Conservation (phyloP, 352 stramenopile genomes). For the Thraustochytrium striatum region DNA sequence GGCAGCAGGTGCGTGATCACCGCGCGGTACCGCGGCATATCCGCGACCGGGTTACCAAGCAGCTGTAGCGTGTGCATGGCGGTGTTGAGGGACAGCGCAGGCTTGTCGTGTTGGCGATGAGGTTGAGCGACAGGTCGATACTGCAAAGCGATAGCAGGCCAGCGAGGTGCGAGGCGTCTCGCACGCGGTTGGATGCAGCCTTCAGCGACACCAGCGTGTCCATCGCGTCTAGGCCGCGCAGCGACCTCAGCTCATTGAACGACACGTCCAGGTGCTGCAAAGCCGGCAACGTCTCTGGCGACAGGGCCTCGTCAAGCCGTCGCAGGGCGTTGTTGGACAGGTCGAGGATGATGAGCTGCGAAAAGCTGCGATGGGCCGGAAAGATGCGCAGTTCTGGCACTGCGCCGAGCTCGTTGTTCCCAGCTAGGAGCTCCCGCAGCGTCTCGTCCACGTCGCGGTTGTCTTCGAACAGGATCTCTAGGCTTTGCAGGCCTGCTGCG, state of each 20-base stretch:
- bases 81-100: constrained; percentile 6
- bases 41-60: not conserved
- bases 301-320: not conserved
- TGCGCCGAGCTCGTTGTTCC: constrained; percentile 8
- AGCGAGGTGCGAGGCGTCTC: constrained; percentile 21
- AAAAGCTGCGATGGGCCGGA: not conserved
- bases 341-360: constrained; percentile 8
- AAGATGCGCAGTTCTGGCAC: not conserved
- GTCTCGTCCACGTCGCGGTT: not conserved
- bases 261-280: constrained; percentile 36
- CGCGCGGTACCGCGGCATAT: not conserved
- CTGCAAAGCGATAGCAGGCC: not conserved
- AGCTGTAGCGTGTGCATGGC: constrained; percentile 33
- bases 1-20: constrained; percentile 25
- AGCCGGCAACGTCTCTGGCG: not conserved
- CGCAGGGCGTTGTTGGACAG: constrained; percentile 2
- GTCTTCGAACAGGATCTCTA: not conserved
- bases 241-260: not conserved
- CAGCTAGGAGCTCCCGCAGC: not conserved
- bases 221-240: constrained; percentile 1
- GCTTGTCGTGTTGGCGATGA: not conserved
- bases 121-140: constrained; percentile 10
- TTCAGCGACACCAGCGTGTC: constrained; percentile 10
- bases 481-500: not conserved
- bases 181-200: constrained; percentile 5